Evolutionary conservation across 1,284 basidiomycete species (phyloP), one percentile per base, ranked within the genome.

Genomic region (Fomitiporia mediterranea): DNA sequence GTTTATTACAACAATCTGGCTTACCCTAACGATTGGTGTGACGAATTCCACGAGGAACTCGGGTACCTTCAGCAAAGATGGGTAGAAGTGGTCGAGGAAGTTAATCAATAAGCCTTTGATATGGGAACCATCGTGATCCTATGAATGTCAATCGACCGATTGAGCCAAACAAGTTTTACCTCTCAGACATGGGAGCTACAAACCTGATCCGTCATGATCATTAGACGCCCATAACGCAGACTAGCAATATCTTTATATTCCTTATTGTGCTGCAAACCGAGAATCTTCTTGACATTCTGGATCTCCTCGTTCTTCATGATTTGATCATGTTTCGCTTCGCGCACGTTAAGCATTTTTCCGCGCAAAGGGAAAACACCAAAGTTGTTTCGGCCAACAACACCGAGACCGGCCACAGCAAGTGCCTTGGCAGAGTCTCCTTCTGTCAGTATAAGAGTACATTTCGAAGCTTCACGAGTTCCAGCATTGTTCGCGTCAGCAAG

Each of bases 141-240:
- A 69, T 25, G 4, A 43, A 43, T 15, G 9, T 5, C 2, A 21
- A 28, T 46, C 4, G 13, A 30, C 13, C 17, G 3, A 46, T n/a
- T n/a, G n/a, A n/a, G n/a, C n/a, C n/a, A n/a, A n/a, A n/a, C n/a
- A n/a, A n/a, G 59, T 23, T 58, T 19, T 65, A 59, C 60, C 40
- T 60, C 35, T 47, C 47, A 40, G 43, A 25, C 0, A 15, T 58
- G 61, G 34, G 11, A 7, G 25, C 32, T 9, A 65, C 67, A 39
- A 56, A 91, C 93, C 81, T 98, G 95, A 87, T 99, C 97, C 11
- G 97, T 95, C 97, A 99, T 99, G 67, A 99, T 94, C 97, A 99
- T 99, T 59, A 99, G 71, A 57, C 88, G 86, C 1, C 97, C 97
- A 67, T 99, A 99, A 23, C 97, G 86, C 67, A 99, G 72, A 63